Conservation (phyloP, 169 alveolate species). For the Pseudocohnilembus persalinus region DNA sequence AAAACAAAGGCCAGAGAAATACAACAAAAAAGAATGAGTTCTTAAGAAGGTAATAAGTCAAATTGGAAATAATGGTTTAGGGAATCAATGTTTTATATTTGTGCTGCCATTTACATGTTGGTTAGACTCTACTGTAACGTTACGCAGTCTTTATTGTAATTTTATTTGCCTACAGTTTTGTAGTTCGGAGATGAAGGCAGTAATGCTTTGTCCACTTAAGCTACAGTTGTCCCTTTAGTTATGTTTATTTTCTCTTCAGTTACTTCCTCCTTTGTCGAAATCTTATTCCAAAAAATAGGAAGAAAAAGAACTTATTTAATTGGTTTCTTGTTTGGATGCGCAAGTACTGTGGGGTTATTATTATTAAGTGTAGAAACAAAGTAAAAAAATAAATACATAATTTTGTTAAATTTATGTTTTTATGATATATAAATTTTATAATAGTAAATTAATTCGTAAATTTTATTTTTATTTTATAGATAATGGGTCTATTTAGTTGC, state of each 20-base stretch:
- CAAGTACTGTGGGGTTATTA: constrained; percentile 28
- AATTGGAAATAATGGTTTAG: constrained; percentile 49
- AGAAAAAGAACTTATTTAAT: constrained; percentile 35
- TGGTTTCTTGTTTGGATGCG: constrained; percentile 30
- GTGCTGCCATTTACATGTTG: constrained; percentile 59
- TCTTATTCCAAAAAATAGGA: constrained; percentile 20
- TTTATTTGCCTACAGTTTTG: constrained; percentile 57
- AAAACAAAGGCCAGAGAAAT: neutral
- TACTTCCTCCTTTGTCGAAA: constrained; percentile 20
- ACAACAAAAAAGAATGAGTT: too few species aligned
- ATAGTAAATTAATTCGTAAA: too few species aligned
- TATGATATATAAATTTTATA: too few species aligned
- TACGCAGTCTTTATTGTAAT: constrained; percentile 59
- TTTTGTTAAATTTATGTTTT: too few species aligned
- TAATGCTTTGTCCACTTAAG: constrained; percentile 47
- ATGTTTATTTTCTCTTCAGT: constrained; percentile 52
- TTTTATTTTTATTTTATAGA: neutral
- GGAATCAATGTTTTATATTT: constrained; percentile 54
- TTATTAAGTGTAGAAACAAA: constrained; percentile 28
- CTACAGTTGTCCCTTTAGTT: constrained; percentile 66
- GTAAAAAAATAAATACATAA: neutral
- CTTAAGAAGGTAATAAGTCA: neutral
- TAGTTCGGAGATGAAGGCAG: constrained; percentile 29
- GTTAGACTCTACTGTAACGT: constrained; percentile 69
- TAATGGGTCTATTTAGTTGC: constrained; percentile 45